Percentiles rank a stretch among this genome's conserved stretches.
These are phyloP conservation scores for Solanum bulbocastanum DNA, from an alignment of 257 asterid species.

Conservation along the genomic window DNA sequence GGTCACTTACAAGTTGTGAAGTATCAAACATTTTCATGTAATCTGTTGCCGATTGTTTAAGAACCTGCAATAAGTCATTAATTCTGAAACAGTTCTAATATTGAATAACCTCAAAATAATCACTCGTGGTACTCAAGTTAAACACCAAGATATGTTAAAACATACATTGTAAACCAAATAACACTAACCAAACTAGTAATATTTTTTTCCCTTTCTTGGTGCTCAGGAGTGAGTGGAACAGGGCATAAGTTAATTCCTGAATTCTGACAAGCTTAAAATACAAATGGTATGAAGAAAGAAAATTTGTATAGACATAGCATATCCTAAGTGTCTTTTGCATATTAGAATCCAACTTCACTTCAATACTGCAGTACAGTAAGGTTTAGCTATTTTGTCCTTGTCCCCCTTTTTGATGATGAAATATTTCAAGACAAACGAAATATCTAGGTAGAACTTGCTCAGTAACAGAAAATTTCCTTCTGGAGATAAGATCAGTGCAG, in stretches of 20 bases:
- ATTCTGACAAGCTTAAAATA: not conserved
- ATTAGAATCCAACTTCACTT: not conserved
- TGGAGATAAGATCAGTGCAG: not conserved
- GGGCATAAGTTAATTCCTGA: not conserved
- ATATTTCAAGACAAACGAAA: not conserved
- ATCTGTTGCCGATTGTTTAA: constrained; percentile 70
- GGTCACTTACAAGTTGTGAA: constrained; percentile 63
- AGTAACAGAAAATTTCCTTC: not conserved
- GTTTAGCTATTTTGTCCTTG: not conserved
- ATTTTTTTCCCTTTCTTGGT: not conserved
- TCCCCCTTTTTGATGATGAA: not conserved
- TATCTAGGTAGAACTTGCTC: not conserved
- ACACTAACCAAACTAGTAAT: not conserved
- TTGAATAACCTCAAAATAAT: not conserved
- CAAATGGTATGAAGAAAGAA: not conserved
- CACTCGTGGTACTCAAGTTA: not conserved
- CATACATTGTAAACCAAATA: not conserved
- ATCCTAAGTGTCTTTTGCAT: not conserved
- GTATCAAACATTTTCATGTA: constrained; percentile 50
- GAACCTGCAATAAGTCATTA: constrained; percentile 51
- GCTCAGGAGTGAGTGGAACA: not conserved
- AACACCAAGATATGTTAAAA: not conserved
- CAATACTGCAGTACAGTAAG: not conserved
- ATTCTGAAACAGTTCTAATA: not conserved
- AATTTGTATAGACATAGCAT: not conserved